Conservation (phyloP, 352 stramenopile genomes). For the Albugo candida region DNA sequence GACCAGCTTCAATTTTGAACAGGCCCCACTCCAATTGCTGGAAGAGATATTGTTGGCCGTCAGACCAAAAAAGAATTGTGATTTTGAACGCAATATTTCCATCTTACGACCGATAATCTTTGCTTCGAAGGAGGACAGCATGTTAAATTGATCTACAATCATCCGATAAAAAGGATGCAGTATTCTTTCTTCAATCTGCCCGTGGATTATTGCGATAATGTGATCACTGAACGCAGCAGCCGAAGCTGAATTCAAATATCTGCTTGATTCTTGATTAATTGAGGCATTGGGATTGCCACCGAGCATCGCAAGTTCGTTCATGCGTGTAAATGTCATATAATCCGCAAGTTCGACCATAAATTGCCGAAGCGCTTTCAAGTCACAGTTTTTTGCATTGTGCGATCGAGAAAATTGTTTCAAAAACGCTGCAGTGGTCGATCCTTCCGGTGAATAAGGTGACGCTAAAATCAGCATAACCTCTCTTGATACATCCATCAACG, state of each 20-base stretch:
- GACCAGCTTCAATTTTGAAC: slow-evolving; percentile 42
- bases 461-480: slow-evolving; percentile 68
- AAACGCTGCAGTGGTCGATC: slow-evolving; percentile 46
- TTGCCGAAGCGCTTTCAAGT: slow-evolving; percentile 24
- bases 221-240: slow-evolving; percentile 34
- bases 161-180: slow-evolving; percentile 56
- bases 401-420: slow-evolving; percentile 21
- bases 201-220: slow-evolving; percentile 47
- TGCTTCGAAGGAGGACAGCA: slow-evolving; percentile 34
- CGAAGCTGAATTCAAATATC: slow-evolving; percentile 15
- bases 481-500: slow-evolving; percentile 41
- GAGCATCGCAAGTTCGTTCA: slow-evolving; percentile 51
- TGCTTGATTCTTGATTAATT: slow-evolving; percentile 7
- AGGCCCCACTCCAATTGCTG: slow-evolving; percentile 33
- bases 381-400: slow-evolving; percentile 12
- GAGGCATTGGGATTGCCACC: slow-evolving; percentile 18
- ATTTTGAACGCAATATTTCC: slow-evolving; percentile 52
- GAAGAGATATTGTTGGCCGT: slow-evolving; percentile 39
- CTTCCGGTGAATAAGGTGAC: slow-evolving; percentile 70
- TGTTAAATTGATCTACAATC: slow-evolving; percentile 42
- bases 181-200: slow-evolving; percentile 73
- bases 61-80: slow-evolving; percentile 73
- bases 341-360: slow-evolving; percentile 66
- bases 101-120: slow-evolving; percentile 65
- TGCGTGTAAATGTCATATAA: slow-evolving; percentile 63